Conservation (phyloP, 176 grass and related monocot species). For the Eremochloa ophiuroides region DNA sequence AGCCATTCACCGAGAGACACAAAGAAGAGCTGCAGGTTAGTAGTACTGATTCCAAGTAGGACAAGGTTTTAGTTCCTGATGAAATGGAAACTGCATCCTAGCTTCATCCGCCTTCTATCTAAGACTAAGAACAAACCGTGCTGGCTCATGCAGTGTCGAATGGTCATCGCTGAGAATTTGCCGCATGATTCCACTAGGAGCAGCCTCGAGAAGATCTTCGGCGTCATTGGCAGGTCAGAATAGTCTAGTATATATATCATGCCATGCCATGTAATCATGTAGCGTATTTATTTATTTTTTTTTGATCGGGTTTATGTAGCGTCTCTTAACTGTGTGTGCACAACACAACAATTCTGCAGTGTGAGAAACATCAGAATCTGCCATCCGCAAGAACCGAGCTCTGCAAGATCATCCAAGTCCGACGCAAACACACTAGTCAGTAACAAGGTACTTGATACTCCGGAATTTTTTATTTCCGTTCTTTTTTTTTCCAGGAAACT, state of each 20-base stretch:
- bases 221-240: slow-evolving; percentile 57
- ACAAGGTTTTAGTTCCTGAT: neutral
- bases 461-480: too few species aligned
- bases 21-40: slow-evolving; percentile 63
- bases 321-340: neutral
- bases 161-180: slow-evolving; percentile 59
- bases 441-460: slow-evolving; percentile 39
- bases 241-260: neutral
- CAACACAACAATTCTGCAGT: slow-evolving; percentile 19
- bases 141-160: slow-evolving; percentile 43
- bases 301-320: too few species aligned
- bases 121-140: neutral
- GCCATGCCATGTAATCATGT: neutral
- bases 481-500: too few species aligned
- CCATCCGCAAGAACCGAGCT: slow-evolving; percentile 63
- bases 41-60: neutral
- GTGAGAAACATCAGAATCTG: slow-evolving; percentile 69
- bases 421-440: slow-evolving; percentile 44
- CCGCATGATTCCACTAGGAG: slow-evolving; percentile 48
- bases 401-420: slow-evolving; percentile 42
- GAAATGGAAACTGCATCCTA: neutral
- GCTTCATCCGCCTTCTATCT: neutral
- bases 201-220: slow-evolving; percentile 57
- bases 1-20: slow-evolving; percentile 45
- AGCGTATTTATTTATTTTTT: too few species aligned